phyloP scores from a whole-genome alignment of 768 basidiomycete species.

The Lanmaoa rubissima region DNA sequence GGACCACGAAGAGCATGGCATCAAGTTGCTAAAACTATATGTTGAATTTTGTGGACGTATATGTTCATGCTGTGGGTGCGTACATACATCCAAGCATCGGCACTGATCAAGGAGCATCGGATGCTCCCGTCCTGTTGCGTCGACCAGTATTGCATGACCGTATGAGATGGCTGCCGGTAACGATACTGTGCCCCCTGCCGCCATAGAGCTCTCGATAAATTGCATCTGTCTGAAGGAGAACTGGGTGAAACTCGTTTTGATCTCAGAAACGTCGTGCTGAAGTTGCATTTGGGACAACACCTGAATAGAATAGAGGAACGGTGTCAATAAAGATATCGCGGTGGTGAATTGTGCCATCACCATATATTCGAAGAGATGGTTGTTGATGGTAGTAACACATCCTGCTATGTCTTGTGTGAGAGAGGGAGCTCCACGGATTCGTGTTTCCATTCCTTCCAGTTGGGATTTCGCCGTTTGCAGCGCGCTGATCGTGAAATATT shows the following conservation, averaged over 20 bases:
- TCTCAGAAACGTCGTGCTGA: background rate
- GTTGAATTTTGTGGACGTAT: background rate
- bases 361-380: background rate
- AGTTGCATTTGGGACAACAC: constrained; percentile 1
- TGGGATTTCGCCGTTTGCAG: background rate
- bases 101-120: constrained; percentile 2
- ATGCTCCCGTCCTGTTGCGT: constrained; percentile 3
- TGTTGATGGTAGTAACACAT: background rate
- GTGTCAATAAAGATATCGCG: background rate
- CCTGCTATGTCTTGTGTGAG: background rate
- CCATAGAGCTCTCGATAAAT: background rate
- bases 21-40: background rate
- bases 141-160: background rate
- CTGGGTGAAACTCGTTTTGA: background rate
- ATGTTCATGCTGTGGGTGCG: background rate
- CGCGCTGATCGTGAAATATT: background rate
- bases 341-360: background rate
- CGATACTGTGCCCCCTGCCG: background rate
- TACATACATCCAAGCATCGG: background rate
- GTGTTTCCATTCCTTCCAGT: background rate
- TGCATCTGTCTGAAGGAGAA: background rate
- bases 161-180: background rate
- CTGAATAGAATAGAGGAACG: background rate
- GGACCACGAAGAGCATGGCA: background rate
- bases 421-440: background rate